These are phyloP conservation scores for Vanilla planifolia DNA, from an alignment of 106 monocot species.

Conservation along the genomic window DNA sequence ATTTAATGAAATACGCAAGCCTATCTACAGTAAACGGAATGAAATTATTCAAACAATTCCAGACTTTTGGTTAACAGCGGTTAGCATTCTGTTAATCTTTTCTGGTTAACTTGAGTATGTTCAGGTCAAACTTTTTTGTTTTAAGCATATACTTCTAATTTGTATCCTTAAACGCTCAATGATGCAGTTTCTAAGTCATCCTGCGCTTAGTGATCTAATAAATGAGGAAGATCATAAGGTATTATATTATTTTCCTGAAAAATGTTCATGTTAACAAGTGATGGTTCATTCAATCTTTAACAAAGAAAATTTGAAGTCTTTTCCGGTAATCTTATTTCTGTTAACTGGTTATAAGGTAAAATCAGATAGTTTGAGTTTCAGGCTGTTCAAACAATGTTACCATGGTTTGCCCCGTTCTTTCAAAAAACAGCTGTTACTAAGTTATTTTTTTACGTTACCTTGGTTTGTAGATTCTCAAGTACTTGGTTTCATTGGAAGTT, in stretches of 20 bases:
- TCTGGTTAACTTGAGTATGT: neutral
- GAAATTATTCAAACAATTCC: constrained; percentile 85
- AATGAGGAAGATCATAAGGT: constrained; percentile 73
- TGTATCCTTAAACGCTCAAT: neutral
- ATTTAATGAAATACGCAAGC: constrained; percentile 86
- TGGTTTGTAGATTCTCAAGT: constrained; percentile 60
- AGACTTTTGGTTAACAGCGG: constrained; percentile 97
- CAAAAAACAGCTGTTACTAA: too few species aligned
- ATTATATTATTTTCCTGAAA: neutral
- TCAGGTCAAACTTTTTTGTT: neutral
- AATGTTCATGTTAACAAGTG: neutral
- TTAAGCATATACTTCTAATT: neutral
- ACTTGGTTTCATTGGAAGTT: constrained; percentile 50
- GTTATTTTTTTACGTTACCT: neutral
- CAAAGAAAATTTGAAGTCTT: too few species aligned
- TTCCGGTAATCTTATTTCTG: neutral
- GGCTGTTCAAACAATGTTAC: too few species aligned
- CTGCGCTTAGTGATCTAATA: constrained; percentile 52
- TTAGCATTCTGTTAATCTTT: constrained; percentile 10
- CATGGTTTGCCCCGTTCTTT: too few species aligned
- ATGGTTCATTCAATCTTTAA: too few species aligned
- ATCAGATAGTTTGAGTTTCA: too few species aligned
- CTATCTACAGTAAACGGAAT: constrained; percentile 60
- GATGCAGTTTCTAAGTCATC: constrained; percentile 60
- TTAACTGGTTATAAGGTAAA: too few species aligned